Base-by-base conservation (phyloP, 2,329 filamentous ascomycete genomes). In the Exserohilum rostratum region DNA sequence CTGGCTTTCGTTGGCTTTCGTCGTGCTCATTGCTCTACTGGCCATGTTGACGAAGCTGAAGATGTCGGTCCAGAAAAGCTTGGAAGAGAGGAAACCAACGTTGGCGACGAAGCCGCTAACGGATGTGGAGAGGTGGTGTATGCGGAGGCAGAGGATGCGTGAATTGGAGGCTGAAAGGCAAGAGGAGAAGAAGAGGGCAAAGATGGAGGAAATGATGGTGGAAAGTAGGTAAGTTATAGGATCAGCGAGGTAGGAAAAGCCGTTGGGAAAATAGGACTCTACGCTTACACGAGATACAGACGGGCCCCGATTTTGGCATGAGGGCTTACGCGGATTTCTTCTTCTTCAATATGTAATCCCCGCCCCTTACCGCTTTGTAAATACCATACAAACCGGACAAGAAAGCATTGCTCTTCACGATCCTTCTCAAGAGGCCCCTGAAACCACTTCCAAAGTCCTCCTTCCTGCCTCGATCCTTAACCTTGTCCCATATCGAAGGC, bases 401-500 rank as follows among this genome's bases (percentile, higher is more conserved):
- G 12, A 76, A 60, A 25, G 67, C 61, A 35, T 57, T 68, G 15
- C 65, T 63, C 58, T 61, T 69, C 2, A 73, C 33, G 4, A 66
- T 11, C 6, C 64, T 57, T 40, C 65, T 69, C 42, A 72, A 3
- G 25, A 53, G 18, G 0, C 65, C 68, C 46, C 64, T 72, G 10
- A 65, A 17, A 6, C 67, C 69, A 2, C 18, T 55, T 5, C 44
- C 58, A 53, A 51, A 53, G 2, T 64, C 58, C 40, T 58, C 53
- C 25, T 51, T 68, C 44, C 46, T 52, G 3, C 75, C 73, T 47
- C 78, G 74, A 18, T 76, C 73, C 47, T 78, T 77, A 20, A 82
- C 76, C 76, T 91, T 91, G 65, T 90, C 86, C 74, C 86, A 90
- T 5, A 91, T 87, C 40, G 78, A 86, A 22, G 88, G 88, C 64